phyloP scores from a whole-genome alignment of 176 grass and related monocot species.

The Rhipidocladum racemiflorum region DNA sequence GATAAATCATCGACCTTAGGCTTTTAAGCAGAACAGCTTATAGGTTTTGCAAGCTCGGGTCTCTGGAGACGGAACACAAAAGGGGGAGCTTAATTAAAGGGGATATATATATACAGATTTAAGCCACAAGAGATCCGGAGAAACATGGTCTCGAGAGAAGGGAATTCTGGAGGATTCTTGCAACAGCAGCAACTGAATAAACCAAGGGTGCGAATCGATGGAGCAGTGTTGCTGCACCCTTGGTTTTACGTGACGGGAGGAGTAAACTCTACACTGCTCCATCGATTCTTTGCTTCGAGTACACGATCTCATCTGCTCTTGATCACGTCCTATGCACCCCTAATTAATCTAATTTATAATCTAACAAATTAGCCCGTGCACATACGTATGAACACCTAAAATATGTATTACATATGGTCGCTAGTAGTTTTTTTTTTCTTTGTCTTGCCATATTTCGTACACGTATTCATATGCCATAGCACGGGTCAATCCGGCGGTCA shows the following conservation, averaged over 20 bases:
- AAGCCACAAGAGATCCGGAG: neutral
- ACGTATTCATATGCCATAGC: neutral
- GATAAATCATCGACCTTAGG: neutral
- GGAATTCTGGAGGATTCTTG: slow-evolving; percentile 42
- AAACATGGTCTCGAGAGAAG: slow-evolving; percentile 36
- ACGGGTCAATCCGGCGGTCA: slow-evolving; percentile 41
- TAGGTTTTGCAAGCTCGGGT: neutral
- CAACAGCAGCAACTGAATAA: slow-evolving; percentile 17
- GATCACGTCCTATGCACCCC: neutral
- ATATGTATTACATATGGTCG: neutral
- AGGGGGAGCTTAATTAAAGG: neutral
- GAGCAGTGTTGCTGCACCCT: slow-evolving; percentile 4
- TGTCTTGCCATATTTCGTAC: slow-evolving; percentile 1
- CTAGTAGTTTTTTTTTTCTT: neutral
- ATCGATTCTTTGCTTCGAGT: slow-evolving; percentile 49
- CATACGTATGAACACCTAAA: neutral
- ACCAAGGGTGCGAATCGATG: no score
- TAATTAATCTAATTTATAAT: no score
- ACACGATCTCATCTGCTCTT: slow-evolving; percentile 33
- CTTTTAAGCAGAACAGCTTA: neutral
- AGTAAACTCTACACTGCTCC: slow-evolving; percentile 44
- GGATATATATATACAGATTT: neutral
- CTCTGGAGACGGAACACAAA: neutral
- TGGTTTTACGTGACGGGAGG: slow-evolving; percentile 27
- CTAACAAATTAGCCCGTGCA: neutral